These are phyloP conservation scores for Apiotrichum akiyoshidainum DNA, from an alignment of 1,284 basidiomycete species.

Conservation along the genomic window DNA sequence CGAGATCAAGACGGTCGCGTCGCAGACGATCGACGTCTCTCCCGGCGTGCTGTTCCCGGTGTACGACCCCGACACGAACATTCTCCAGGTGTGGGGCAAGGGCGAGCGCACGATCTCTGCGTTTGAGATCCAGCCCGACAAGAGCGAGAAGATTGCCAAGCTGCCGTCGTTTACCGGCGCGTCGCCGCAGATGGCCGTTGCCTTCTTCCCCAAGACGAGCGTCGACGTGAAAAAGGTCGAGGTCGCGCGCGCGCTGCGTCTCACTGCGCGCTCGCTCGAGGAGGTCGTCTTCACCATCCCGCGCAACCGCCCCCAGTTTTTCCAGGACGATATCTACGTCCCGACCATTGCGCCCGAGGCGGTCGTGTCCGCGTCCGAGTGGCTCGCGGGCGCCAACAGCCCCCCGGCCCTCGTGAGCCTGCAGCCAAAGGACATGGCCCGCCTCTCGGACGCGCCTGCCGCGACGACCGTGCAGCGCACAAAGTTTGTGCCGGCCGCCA, in stretches of 20 bases:
- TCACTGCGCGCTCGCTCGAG: conserved; percentile 50
- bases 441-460: conserved; percentile 41
- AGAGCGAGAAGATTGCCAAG: conserved; percentile 37
- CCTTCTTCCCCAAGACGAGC: conserved; percentile 49
- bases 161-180: conserved; percentile 46
- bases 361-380: conserved; percentile 29
- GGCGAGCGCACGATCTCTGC: conserved; percentile 52
- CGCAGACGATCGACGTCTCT: conserved; percentile 51
- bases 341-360: conserved; percentile 44
- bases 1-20: conserved; percentile 31
- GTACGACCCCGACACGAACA: conserved; percentile 52
- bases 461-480: conserved; percentile 24
- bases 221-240: conserved; percentile 53
- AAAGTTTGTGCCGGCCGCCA: conserved; percentile 43
- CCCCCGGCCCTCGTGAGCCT: conserved; percentile 29
- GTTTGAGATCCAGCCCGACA: conserved; percentile 46
- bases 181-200: conserved; percentile 48
- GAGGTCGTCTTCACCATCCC: conserved; percentile 53
- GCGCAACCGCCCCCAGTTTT: conserved; percentile 52
- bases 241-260: conserved; percentile 45
- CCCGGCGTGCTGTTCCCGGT: conserved; percentile 53
- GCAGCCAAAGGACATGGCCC: conserved; percentile 47
- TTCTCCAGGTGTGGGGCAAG: conserved; percentile 53
- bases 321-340: conserved; percentile 55
- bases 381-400: conserved; percentile 40